Conservation (phyloP, 2,329 filamentous ascomycete species). For the Penicillium sp. region DNA sequence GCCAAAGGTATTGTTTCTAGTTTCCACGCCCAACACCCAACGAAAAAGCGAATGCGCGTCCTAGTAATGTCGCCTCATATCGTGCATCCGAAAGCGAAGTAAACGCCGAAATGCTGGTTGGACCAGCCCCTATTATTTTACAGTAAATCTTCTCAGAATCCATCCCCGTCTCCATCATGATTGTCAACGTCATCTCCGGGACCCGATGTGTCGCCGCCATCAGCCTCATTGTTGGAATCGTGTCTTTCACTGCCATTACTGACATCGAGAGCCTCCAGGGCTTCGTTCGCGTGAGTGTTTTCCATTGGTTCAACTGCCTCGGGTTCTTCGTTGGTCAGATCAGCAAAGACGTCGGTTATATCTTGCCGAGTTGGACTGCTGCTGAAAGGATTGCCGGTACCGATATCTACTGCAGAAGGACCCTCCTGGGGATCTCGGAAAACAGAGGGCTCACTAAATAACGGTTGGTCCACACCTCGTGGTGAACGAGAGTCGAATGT, state of each 20-base stretch:
- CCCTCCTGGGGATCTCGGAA: constrained; percentile 33
- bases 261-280: constrained; percentile 41
- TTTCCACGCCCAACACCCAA: constrained; percentile 5
- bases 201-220: constrained; percentile 17
- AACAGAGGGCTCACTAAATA: constrained; percentile 39
- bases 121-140: constrained; percentile 1
- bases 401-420: constrained; percentile 28
- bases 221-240: constrained; percentile 24
- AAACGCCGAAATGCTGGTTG: not conserved
- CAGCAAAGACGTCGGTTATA: constrained; percentile 44
- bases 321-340: constrained; percentile 43
- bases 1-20: constrained; percentile 10
- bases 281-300: constrained; percentile 46
- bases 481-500: constrained; percentile 37
- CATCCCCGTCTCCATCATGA: constrained; percentile 9
- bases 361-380: constrained; percentile 37
- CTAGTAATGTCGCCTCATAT: not conserved
- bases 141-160: constrained; percentile 10
- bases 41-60: not conserved
- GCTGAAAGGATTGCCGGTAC: constrained; percentile 29
- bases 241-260: constrained; percentile 33
- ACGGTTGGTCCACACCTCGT: constrained; percentile 33
- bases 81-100: not conserved
- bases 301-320: constrained; percentile 36
- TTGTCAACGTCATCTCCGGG: constrained; percentile 8